Base-by-base conservation (phyloP, 305 asterid genomes). In the Fraxinus albicans region DNA sequence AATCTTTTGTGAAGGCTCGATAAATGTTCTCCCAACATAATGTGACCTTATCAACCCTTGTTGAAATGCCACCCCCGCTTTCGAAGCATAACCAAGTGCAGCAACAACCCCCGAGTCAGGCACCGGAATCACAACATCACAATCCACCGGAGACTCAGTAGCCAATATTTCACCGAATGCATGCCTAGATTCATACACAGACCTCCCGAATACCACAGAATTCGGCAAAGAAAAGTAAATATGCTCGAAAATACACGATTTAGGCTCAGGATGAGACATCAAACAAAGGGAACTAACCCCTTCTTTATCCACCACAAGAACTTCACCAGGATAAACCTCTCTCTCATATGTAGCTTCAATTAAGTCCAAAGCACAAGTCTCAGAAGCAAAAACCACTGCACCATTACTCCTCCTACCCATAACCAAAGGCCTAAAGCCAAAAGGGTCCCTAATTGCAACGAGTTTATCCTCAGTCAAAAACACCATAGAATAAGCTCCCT, bases 331-430 rank as follows among this genome's bases (percentile, higher is more conserved):
- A 47, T 78, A 69, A 8, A 85, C 88, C 70, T 82, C 88, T 73
- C 88, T 82, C 76, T 82, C 82, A 36, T 85, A 85, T 17, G 76
- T 79, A 19, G 88, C 88, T 75, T 82, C 88, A 36, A 85, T 81
- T 67, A 85, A 50, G 72, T 85, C 88, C 69, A 85, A 55, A 29
- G 84, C 84, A 79, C 88, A 85, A 6, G 88, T 85, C 76, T 85
- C 88, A 2, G 83, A 85, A 40, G 85, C 85, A 21, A 81, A 83
- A 38, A 75, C 83, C 8, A 85, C 77, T 6, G 83, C 69, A 0
- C 86, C 86, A 79, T 85, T 82, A 76, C 83, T 85, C 79, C 86
- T 82, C 58, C 79, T 82, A 74, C 84, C 88, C 88, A 85, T 85
- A 31, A 85, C 88, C 88, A 82, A 75, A 65, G 86, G 86, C 72